These are phyloP conservation scores for Pichia sp. DNA, from an alignment of 1,139 yeast species.

Conservation along the genomic window DNA sequence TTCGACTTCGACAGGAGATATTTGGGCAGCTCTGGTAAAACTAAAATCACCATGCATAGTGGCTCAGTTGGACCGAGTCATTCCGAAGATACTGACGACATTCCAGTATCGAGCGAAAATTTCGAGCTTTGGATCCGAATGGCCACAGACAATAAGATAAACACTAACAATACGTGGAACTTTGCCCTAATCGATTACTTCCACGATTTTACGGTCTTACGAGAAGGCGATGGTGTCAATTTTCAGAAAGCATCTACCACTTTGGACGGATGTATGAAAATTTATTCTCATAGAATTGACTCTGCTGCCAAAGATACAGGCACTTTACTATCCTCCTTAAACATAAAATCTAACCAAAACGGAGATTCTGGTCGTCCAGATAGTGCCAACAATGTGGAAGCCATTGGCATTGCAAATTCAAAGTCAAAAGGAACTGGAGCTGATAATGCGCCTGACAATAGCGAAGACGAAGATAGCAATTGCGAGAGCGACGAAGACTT, in stretches of 20 bases:
- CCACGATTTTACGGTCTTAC: slow-evolving; percentile 60
- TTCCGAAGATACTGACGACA: slow-evolving; percentile 12
- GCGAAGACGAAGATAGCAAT: slow-evolving; percentile 15
- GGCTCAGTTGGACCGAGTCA: not conserved
- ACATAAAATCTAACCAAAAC: slow-evolving; percentile 26
- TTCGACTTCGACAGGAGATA: too few species aligned
- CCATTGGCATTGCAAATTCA: not conserved
- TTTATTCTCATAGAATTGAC: slow-evolving; percentile 82
- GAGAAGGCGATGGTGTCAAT: slow-evolving; percentile 60
- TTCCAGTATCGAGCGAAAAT: slow-evolving; percentile 43
- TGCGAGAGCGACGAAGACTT: slow-evolving; percentile 26
- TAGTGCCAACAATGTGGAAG: not conserved
- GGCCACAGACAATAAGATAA: slow-evolving; percentile 72
- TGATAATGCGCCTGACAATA: not conserved
- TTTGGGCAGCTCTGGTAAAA: too few species aligned
- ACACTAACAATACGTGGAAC: slow-evolving; percentile 44
- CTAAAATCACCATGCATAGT: not conserved
- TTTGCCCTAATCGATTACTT: slow-evolving; percentile 63
- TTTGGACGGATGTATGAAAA: slow-evolving; percentile 80
- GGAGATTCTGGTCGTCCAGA: not conserved
- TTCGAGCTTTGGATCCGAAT: slow-evolving; percentile 91
- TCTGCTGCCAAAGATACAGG: slow-evolving; percentile 92
- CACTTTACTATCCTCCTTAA: slow-evolving; percentile 69
- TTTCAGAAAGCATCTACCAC: slow-evolving; percentile 79
- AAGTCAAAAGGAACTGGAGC: not conserved